Evolutionary conservation across 352 stramenopile genomes (phyloP).

Genomic region (Stramenopiles sp.): DNA sequence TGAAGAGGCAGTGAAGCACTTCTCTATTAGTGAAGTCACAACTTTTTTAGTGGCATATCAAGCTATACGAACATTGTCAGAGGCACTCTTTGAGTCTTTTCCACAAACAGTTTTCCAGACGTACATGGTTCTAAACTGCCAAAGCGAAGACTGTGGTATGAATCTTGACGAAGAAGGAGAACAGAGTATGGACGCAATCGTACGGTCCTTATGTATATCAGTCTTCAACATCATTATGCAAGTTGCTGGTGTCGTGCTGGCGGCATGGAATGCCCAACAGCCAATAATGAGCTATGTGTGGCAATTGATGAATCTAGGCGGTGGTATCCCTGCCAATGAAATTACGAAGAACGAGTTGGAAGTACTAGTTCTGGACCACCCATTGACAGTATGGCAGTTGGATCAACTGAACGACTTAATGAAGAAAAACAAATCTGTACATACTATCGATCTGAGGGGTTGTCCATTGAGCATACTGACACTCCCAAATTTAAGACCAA

Average conservation of each 20-base stretch:
- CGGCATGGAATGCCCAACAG: background rate
- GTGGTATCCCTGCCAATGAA: background rate
- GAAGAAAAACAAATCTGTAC: background rate
- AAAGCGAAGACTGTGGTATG: background rate
- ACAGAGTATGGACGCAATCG: no score
- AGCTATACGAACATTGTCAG: background rate
- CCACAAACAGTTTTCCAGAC: background rate
- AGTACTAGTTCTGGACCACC: background rate
- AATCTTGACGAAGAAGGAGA: no score
- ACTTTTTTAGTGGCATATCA: background rate
- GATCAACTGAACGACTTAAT: background rate
- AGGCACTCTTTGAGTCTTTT: background rate
- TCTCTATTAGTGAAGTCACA: background rate
- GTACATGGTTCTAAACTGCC: background rate
- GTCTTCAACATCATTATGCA: background rate
- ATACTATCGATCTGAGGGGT: background rate
- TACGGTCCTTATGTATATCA: background rate
- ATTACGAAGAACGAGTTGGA: background rate
- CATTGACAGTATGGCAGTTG: background rate
- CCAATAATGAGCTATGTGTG: background rate
- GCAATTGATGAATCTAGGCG: background rate
- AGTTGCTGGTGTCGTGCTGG: background rate
- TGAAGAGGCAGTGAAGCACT: background rate
- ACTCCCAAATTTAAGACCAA: no score
- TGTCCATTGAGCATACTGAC: no score